phyloP scores from a whole-genome alignment of 108 stramenopile genomes.

The Pseudonitzschia delicatissima region DNA sequence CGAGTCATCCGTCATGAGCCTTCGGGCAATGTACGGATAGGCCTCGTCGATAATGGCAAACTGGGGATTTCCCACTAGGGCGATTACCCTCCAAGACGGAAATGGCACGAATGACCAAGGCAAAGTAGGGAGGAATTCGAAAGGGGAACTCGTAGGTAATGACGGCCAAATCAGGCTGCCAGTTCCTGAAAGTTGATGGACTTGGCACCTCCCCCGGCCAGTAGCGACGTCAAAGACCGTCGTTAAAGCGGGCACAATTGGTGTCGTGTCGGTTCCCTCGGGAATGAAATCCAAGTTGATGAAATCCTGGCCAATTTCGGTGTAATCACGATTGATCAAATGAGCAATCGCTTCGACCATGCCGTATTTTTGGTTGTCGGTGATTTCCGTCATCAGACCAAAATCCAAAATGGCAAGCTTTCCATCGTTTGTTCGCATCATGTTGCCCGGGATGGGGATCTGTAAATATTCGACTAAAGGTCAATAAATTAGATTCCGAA shows the following conservation, averaged over 20 bases:
- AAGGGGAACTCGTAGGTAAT: slow-evolving; percentile 92
- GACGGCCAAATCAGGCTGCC: slow-evolving; percentile 88
- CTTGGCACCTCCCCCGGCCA: slow-evolving; percentile 95
- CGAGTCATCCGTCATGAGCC: slow-evolving; percentile 87
- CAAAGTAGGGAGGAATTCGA: slow-evolving; percentile 92
- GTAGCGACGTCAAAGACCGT: slow-evolving; percentile 93
- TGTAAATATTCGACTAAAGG: background rate
- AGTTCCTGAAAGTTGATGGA: slow-evolving; percentile 93
- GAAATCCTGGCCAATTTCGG: slow-evolving; percentile 92
- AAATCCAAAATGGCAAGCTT: slow-evolving; percentile 93
- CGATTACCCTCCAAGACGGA: slow-evolving; percentile 93
- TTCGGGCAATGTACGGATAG: slow-evolving; percentile 90
- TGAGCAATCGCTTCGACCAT: slow-evolving; percentile 97
- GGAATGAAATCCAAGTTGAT: slow-evolving; percentile 93
- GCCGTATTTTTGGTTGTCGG: slow-evolving; percentile 91
- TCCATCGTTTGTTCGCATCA: slow-evolving; percentile 90
- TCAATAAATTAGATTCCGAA: background rate
- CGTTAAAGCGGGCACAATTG: slow-evolving; percentile 91
- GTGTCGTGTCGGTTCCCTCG: slow-evolving; percentile 80
- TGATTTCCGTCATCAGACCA: slow-evolving; percentile 93
- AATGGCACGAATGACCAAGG: slow-evolving; percentile 91
- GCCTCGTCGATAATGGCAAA: slow-evolving; percentile 93
- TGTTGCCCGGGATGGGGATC: slow-evolving; percentile 63
- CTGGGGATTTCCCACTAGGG: slow-evolving; percentile 90
- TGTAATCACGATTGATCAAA: slow-evolving; percentile 90